Evolutionary conservation across 306 rosid species (phyloP).

Genomic region (Castanopsis chinensis): DNA sequence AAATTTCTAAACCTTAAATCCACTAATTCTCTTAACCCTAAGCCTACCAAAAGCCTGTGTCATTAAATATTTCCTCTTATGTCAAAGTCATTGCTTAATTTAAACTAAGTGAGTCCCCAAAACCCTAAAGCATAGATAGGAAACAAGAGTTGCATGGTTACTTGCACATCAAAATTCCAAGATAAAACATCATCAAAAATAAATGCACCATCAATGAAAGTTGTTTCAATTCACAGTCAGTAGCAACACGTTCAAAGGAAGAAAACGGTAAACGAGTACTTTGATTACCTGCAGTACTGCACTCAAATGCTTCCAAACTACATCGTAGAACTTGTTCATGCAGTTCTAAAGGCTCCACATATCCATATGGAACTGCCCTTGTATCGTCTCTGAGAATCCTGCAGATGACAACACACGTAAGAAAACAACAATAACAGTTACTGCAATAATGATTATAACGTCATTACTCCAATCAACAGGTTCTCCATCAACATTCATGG

Average conservation of each 20-base stretch:
- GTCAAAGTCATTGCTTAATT: not conserved
- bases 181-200: not conserved
- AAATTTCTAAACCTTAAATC: too few species aligned
- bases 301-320: constrained; percentile 77
- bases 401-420: constrained; percentile 17
- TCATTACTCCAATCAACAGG: constrained; percentile 1
- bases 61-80: too few species aligned
- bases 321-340: constrained; percentile 71
- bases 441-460: not conserved
- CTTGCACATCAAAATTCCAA: not conserved
- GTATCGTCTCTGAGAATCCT: constrained; percentile 84
- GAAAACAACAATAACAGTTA: constrained; percentile 16
- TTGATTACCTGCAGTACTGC: constrained; percentile 71
- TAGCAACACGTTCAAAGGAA: constrained; percentile 5
- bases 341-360: constrained; percentile 64
- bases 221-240: constrained; percentile 5
- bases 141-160: not conserved
- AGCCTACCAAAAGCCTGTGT: too few species aligned
- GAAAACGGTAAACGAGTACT: constrained; percentile 42
- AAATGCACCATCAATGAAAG: not conserved
- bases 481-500: not conserved
- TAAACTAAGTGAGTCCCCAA: not conserved
- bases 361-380: constrained; percentile 33
- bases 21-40: too few species aligned
- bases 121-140: not conserved